Evolutionary conservation across 176 grass and related monocot genomes (phyloP).

Genomic region (Cenchrus americanus): DNA sequence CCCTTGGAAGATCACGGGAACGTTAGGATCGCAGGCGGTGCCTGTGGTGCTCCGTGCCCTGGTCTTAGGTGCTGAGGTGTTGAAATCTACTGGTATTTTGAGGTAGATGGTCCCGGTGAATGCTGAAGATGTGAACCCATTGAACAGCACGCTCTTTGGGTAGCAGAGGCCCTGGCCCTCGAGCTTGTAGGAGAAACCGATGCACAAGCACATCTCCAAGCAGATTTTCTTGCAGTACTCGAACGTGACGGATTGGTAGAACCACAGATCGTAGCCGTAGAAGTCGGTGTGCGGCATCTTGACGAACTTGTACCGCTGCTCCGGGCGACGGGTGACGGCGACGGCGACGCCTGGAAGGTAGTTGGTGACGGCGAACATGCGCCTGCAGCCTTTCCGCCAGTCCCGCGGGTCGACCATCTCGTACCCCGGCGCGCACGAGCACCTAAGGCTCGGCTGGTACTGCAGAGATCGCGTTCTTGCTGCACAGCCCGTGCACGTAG

Average conservation of each 20-base stretch:
- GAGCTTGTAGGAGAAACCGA: conserved; percentile 46
- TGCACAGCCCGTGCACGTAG: conserved; percentile 59
- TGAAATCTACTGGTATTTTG: conserved; percentile 43
- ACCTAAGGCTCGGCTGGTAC: conserved; percentile 31
- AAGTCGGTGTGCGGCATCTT: conserved; percentile 41
- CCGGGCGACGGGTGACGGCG: too few relatives aligned
- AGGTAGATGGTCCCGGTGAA: conserved; percentile 52
- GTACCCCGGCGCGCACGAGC: conserved; percentile 53
- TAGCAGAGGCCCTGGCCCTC: conserved; percentile 18
- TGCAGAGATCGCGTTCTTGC: conserved; percentile 56
- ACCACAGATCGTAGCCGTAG: conserved; percentile 54
- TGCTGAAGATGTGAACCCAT: conserved; percentile 47
- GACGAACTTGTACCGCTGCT: not conserved
- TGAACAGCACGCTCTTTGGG: conserved; percentile 56
- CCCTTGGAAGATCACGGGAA: not conserved
- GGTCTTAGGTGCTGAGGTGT: not conserved
- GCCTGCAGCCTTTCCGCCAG: conserved; percentile 57
- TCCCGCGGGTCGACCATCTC: conserved; percentile 42
- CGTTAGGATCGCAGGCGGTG: conserved; percentile 37
- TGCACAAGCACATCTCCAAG: conserved; percentile 35
- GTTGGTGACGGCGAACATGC: conserved; percentile 26
- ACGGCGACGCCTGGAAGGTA: not conserved
- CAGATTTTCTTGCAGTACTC: conserved; percentile 38
- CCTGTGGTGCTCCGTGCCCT: not conserved
- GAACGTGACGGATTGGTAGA: conserved; percentile 22